A percentile compares a stretch with the other conserved stretches of the same genome.
Conservation (phyloP, 768 basidiomycete species). For the Boletus sp. region DNA sequence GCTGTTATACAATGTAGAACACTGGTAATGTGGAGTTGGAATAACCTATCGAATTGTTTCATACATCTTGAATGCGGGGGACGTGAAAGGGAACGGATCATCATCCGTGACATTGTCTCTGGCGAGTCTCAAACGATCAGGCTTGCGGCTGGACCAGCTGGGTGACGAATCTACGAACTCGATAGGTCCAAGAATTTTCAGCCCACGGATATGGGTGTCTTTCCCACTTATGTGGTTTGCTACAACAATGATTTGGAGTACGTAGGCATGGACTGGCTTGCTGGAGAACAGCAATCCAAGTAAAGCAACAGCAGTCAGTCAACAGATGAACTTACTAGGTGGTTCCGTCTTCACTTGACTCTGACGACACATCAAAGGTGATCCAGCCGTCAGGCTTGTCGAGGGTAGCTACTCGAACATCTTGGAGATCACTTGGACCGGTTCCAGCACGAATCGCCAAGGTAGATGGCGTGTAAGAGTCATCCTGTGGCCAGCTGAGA, state of each 20-base stretch:
- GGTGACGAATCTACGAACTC: slow-evolving; percentile 48
- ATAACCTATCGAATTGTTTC: slow-evolving; percentile 63
- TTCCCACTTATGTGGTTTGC: slow-evolving; percentile 98
- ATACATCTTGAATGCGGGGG: slow-evolving; percentile 68
- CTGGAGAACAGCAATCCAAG: slow-evolving; percentile 36
- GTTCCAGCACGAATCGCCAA: slow-evolving; percentile 91
- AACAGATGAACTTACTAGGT: slow-evolving; percentile 57
- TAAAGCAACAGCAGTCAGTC: not conserved
- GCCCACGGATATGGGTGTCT: slow-evolving; percentile 94
- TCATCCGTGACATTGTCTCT: slow-evolving; percentile 51
- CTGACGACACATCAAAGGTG: slow-evolving; percentile 78
- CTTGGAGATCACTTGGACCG: slow-evolving; percentile 86
- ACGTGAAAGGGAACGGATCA: slow-evolving; percentile 71
- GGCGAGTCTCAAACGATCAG: slow-evolving; percentile 1
- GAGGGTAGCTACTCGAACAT: slow-evolving; percentile 79
- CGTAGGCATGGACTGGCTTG: slow-evolving; percentile 83
- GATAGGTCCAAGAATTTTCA: slow-evolving; percentile 80
- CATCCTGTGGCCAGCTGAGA: slow-evolving; percentile 79
- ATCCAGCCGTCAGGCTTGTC: slow-evolving; percentile 96
- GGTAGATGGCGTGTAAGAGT: slow-evolving; percentile 95
- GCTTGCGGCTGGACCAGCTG: not conserved
- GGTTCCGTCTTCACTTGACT: slow-evolving; percentile 73
- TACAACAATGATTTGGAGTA: slow-evolving; percentile 85
- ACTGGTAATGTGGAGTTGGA: slow-evolving; percentile 22
- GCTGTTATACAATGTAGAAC: slow-evolving; percentile 26